Evolutionary conservation across 164 flowering plant genomes (phyloP).

Genomic region (Magnolia kwangsiensis): DNA sequence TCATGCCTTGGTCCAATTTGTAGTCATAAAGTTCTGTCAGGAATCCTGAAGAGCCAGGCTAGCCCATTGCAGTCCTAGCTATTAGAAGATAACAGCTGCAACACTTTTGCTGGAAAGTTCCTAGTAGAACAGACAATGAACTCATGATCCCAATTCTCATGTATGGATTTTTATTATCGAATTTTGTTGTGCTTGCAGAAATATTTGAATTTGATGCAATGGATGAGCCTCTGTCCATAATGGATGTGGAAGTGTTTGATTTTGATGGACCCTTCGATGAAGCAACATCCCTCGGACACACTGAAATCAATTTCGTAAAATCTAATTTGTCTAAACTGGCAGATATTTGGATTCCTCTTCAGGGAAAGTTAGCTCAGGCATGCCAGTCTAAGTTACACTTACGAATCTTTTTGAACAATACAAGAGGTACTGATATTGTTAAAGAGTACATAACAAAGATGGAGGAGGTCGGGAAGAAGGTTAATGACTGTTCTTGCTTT

Average conservation of each 20-base stretch:
- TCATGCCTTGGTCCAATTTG: too few species aligned
- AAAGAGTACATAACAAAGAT: constrained; percentile 71
- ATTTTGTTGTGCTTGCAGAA: constrained; percentile 48
- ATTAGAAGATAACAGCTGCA: too few species aligned
- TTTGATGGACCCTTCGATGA: constrained; percentile 99
- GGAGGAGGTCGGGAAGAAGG: constrained; percentile 98
- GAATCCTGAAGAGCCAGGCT: too few species aligned
- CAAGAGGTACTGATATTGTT: constrained; percentile 59
- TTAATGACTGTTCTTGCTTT: constrained; percentile 18
- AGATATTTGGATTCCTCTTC: constrained; percentile 87
- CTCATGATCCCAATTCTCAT: not conserved
- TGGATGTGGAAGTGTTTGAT: constrained; percentile 86
- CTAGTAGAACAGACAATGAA: too few species aligned
- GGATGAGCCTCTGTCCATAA: constrained; percentile 87
- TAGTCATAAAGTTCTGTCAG: too few species aligned
- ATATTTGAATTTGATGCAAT: constrained; percentile 98
- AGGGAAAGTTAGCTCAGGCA: constrained; percentile 84
- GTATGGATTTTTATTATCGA: too few species aligned
- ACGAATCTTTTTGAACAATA: constrained; percentile 77
- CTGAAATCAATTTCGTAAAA: constrained; percentile 81
- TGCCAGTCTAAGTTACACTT: constrained; percentile 84
- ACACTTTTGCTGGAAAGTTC: too few species aligned
- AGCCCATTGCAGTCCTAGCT: too few species aligned
- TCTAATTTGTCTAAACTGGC: constrained; percentile 68
- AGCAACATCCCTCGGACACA: constrained; percentile 80